Conservation (phyloP, 805 yeast species). For the Starmerella floris region DNA sequence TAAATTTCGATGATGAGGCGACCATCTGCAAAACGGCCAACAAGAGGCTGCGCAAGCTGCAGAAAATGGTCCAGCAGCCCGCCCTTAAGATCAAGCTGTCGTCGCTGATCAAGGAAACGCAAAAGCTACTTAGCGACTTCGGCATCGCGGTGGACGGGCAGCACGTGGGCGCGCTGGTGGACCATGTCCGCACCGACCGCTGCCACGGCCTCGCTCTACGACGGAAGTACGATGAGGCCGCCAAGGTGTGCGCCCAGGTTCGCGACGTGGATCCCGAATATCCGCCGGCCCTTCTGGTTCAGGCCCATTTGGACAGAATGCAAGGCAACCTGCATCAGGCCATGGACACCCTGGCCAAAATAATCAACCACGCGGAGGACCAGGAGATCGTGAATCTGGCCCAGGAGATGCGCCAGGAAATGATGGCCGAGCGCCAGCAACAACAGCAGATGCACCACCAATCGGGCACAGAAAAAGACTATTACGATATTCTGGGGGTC, state of each 20-base stretch:
- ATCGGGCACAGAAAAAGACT: slow-evolving; percentile 41
- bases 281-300: slow-evolving; percentile 23
- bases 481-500: slow-evolving; percentile 66
- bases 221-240: slow-evolving; percentile 21
- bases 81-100: slow-evolving; percentile 9
- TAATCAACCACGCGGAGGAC: slow-evolving; percentile 15
- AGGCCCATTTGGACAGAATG: slow-evolving; percentile 21
- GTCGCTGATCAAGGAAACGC: slow-evolving; percentile 7
- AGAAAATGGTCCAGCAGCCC: slow-evolving; percentile 20
- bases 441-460: slow-evolving; percentile 13
- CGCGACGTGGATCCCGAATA: slow-evolving; percentile 22
- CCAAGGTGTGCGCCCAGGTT: slow-evolving; percentile 22
- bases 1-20: slow-evolving; percentile 65
- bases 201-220: slow-evolving; percentile 21
- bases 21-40: slow-evolving; percentile 39
- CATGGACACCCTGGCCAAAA: slow-evolving; percentile 12
- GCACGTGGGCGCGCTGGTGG: slow-evolving; percentile 17
- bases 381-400: slow-evolving; percentile 16
- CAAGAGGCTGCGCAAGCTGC: slow-evolving; percentile 22
- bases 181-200: slow-evolving; percentile 15
- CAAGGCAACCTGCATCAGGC: slow-evolving; percentile 24
- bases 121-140: slow-evolving; percentile 10
- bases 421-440: slow-evolving; percentile 23
- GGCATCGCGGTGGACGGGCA: slow-evolving; percentile 6
- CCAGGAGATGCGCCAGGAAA: slow-evolving; percentile 21